These are phyloP conservation scores for Cadophora gregata DNA, from an alignment of 2,329 filamentous ascomycete genomes.

Conservation along the genomic window DNA sequence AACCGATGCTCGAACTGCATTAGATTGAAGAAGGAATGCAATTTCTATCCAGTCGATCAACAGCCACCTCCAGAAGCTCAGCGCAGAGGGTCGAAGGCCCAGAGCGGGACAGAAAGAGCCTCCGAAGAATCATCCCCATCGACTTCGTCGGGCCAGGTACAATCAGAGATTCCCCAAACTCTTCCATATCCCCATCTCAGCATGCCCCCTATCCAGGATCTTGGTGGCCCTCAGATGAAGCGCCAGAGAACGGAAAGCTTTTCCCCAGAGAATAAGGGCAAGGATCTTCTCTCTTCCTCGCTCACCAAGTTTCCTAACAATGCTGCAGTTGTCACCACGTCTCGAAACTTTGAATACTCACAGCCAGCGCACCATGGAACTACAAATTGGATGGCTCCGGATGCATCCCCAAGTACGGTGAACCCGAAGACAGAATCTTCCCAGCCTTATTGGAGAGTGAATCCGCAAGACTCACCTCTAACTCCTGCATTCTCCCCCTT, in stretches of 20 bases:
- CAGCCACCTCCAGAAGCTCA: conserved; percentile 57
- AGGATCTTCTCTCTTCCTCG: conserved; percentile 22
- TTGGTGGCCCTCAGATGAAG: conserved; percentile 52
- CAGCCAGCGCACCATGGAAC: conserved; percentile 30
- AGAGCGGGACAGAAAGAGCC: conserved; percentile 41
- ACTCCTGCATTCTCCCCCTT: conserved; percentile 58
- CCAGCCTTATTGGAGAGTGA: conserved; percentile 55
- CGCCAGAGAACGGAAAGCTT: conserved; percentile 45
- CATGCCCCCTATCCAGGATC: conserved; percentile 53
- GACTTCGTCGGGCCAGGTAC: conserved; percentile 49
- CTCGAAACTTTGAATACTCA: conserved; percentile 41
- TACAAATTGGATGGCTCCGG: conserved; percentile 43
- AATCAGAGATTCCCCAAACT: conserved; percentile 50
- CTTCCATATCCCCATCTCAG: conserved; percentile 51
- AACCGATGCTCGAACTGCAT: conserved; percentile 92
- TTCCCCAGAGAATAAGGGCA: conserved; percentile 44
- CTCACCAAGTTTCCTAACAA: conserved; percentile 31
- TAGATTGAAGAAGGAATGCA: conserved; percentile 91
- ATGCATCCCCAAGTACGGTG: conserved; percentile 46
- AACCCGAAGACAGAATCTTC: conserved; percentile 47
- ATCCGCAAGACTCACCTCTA: conserved; percentile 57
- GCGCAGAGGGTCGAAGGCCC: conserved; percentile 49
- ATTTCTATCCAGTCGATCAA: conserved; percentile 88
- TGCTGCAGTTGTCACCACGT: conserved; percentile 38
- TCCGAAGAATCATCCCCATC: conserved; percentile 58